phyloP scores from a whole-genome alignment of 225 moss, liverwort and hornwort species.

The Thuidium tamariscinum region DNA sequence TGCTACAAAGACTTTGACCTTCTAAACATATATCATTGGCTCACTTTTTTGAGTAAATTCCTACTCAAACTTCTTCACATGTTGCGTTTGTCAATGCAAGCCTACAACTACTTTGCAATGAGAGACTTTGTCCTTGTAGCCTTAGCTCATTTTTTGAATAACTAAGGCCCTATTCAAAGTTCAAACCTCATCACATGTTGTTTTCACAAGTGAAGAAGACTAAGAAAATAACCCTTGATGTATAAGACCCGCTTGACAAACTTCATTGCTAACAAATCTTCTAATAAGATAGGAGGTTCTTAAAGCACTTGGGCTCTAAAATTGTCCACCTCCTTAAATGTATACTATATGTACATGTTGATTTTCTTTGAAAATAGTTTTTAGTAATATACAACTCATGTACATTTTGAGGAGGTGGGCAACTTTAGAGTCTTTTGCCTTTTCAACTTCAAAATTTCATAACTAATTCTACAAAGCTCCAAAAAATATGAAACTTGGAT shows the following conservation, averaged over 20 bases:
- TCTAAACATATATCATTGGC: background rate
- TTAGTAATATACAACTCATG: no score
- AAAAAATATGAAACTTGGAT: no score
- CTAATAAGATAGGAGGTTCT: no score
- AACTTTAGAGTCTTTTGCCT: no score
- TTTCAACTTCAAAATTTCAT: no score
- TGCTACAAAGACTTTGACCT: fast-evolving
- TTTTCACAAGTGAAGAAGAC: background rate
- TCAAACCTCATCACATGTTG: background rate
- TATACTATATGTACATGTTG: no score
- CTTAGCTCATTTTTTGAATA: fast-evolving
- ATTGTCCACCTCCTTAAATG: no score
- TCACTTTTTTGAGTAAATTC: background rate
- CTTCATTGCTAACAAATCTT: background rate
- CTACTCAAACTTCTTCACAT: background rate
- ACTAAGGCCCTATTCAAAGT: background rate
- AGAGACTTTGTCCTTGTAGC: background rate
- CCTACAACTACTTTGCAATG: fast-evolving
- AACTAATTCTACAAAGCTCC: no score
- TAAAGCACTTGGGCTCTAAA: no score
- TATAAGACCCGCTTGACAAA: background rate
- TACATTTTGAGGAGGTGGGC: no score
- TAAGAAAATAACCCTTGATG: background rate
- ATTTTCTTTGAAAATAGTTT: no score
- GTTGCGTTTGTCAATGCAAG: background rate